Base-by-base conservation (phyloP, 208 protist species). In the Angomonas desouzai region DNA sequence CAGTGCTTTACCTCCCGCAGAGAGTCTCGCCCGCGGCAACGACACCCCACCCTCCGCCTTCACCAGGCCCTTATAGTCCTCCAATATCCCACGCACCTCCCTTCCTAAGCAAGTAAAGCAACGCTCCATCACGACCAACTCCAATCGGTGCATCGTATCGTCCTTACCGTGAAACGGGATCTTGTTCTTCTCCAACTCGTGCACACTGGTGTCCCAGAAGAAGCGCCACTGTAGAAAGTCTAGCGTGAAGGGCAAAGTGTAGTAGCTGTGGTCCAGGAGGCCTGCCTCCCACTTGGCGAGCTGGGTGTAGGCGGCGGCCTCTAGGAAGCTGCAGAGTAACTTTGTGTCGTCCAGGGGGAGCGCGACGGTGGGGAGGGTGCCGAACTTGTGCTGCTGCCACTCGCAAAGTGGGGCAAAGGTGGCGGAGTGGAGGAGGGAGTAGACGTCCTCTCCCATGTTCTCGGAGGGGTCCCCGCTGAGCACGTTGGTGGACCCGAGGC, bases 1-100 rank as follows among this genome's bases (percentile, higher is more conserved):
- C 1, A 80, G 7, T 13, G 48, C 30, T 33, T 70, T 75, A 9
- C 64, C 74, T 0, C 45, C 28, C 40, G 43, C 32, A 13, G 74
- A 79, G 13, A 79, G 60, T 29, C 20, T 13, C 7, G 40, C 3
- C 20, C 3, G 18, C 9, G 18, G n/a, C n/a, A 20, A 28, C 10
- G 34, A 18, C 2, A 64, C 48, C 6, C 3, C 16, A 10, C 32
- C 29, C 29, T 10, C 10, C 25, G 7, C 25, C 40, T 64, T 64
- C 3, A 51, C 6, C 9, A 13, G 6, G 18, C n/a, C 45, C 20
- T 22, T 27, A 23, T 51, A 51, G 9, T 23, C 45, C 18, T 13
- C 20, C 45, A 51, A 23, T 22, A 51, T 51, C 10, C 20, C 20
- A 9, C 45, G 45, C 45, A 51, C 45, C 45, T 51, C 45, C 45